These are phyloP conservation scores for Posidonia oceanica DNA, from an alignment of 116 monocot species.

Conservation along the genomic window DNA sequence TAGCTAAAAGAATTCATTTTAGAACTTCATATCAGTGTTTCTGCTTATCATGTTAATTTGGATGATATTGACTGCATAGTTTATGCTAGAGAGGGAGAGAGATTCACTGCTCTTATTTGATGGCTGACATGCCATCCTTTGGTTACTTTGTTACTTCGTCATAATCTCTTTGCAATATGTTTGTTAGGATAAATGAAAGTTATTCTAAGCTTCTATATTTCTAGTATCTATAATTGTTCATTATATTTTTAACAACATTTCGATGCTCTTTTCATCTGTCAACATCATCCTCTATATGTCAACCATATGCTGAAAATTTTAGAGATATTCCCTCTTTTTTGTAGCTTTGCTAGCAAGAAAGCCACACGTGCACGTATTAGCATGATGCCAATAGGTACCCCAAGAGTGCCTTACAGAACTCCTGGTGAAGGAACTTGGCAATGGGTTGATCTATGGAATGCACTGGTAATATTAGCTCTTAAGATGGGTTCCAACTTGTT, in stretches of 20 bases:
- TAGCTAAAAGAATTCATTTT: too few relatives aligned
- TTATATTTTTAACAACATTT: background rate
- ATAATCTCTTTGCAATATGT: too few relatives aligned
- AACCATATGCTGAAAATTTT: background rate
- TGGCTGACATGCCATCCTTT: background rate
- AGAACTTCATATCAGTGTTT: background rate
- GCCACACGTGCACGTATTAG: slow-evolving; percentile 26
- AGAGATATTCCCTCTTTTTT: background rate
- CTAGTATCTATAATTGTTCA: background rate
- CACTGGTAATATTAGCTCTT: slow-evolving; percentile 51
- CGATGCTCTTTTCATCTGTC: background rate
- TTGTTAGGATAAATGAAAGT: too few relatives aligned
- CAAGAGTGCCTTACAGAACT: slow-evolving; percentile 76
- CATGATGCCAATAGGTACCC: slow-evolving; percentile 91
- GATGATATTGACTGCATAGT: background rate
- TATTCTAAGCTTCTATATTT: too few relatives aligned
- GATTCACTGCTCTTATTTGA: background rate
- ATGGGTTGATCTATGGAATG: slow-evolving; percentile 96
- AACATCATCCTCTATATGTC: too few relatives aligned
- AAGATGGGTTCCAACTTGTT: background rate
- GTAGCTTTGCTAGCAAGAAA: slow-evolving; percentile 34
- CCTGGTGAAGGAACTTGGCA: slow-evolving; percentile 91
- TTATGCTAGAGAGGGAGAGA: background rate
- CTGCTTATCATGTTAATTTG: background rate
- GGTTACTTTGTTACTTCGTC: background rate